Base-by-base conservation (phyloP, 208 protist species). In the Leishmania tarentolae region DNA sequence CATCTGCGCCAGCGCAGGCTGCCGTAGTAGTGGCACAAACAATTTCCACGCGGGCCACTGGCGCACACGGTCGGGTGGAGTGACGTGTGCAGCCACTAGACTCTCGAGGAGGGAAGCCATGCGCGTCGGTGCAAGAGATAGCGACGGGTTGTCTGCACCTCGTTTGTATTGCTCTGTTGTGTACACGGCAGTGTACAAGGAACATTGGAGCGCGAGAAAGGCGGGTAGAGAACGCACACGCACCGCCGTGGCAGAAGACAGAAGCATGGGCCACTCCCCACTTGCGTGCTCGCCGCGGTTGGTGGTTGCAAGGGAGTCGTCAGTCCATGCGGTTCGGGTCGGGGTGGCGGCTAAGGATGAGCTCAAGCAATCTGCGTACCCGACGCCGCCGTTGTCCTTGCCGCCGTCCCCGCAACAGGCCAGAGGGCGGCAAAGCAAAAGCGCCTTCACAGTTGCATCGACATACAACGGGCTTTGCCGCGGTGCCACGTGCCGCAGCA, bases 1-100 rank as follows among this genome's bases (percentile, higher is more conserved):
- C 31, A 31, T n/a, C 4, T 76, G 37, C 4, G 80, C 86, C 24
- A 93, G 47, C 19, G 79, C 71, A 8, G 80, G 82, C 31, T 75
- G 46, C 3, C 57, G 68, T n/a, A 84, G 74, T 24, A 84, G 65
- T 8, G 74, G 68, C 53, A 9, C 28, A 28, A 76, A 79, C 47
- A 84, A 57, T 15, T 53, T 65, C 81, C 81, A 84, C 66, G 76
- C 81, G 19, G 75, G 81, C 50, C 66, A 50, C 63, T 80, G 66
- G 53, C 77, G 66, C 31, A 80, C 66, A n/a, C 44, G 17, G 2
- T 52, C 66, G 5, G 56, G 40, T 1, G 63, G 53, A 21, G 11
- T 42, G 21, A 17, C 42, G 53, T 40, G 78, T 21, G 35, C 69
- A n/a, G 66, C 69, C 19, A 44, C 59, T 21, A 81, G 72, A 21